Evolutionary conservation across 306 rosid species (phyloP).

Genomic region (Mimosa bimucronata): DNA sequence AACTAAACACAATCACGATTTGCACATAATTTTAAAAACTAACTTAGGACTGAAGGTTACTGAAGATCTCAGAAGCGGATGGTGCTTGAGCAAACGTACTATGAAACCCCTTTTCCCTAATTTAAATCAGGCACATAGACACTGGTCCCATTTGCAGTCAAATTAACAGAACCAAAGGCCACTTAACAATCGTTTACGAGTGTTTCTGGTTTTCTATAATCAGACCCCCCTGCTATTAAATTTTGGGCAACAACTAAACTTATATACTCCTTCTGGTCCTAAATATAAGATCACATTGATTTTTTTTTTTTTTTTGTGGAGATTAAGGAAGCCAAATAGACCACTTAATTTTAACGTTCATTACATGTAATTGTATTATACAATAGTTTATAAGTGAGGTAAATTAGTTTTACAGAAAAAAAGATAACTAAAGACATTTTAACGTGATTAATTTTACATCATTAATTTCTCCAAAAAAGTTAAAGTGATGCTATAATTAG

Average conservation of each 20-base stretch:
- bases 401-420: no score
- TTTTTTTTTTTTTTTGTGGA: no score
- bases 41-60: conserved; percentile 3
- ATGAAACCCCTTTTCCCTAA: neutral
- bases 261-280: no score
- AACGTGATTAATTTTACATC: no score
- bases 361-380: no score
- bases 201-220: conserved; percentile 1
- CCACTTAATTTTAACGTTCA: no score
- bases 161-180: conserved; percentile 26
- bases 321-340: no score
- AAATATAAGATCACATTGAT: no score
- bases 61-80: neutral
- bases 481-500: no score
- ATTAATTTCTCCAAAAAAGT: no score
- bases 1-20: neutral
- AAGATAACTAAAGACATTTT: no score
- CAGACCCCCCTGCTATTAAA: conserved; percentile 1
- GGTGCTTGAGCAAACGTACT: neutral
- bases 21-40: neutral
- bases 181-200: conserved; percentile 8
- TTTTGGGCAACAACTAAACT: neutral
- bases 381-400: no score
- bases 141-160: neutral
- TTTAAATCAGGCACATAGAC: neutral